phyloP scores from a whole-genome alignment of 306 rosid species.

The Styphnolobium japonicum region DNA sequence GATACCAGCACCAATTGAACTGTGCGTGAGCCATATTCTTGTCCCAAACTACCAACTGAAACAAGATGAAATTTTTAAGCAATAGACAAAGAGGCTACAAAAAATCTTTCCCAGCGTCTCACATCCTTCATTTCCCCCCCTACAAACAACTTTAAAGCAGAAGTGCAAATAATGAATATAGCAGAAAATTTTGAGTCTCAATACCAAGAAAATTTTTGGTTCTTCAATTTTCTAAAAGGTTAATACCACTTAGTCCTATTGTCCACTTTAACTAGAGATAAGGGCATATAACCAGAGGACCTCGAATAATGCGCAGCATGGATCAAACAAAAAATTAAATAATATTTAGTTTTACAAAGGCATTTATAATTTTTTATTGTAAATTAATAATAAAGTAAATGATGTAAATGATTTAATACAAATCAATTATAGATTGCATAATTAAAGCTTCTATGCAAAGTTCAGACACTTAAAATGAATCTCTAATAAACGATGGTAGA shows the following conservation, averaged over 20 bases:
- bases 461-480: not conserved
- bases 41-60: slow-evolving; percentile 79
- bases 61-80: slow-evolving; percentile 17
- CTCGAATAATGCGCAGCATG: not conserved
- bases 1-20: slow-evolving; percentile 95
- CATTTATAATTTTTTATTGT: not conserved
- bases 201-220: slow-evolving; percentile 12
- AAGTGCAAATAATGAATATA: not conserved
- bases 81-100: not conserved
- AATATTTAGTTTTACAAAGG: not conserved
- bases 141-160: not conserved
- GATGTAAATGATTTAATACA: not conserved
- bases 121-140: slow-evolving; percentile 19
- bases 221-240: not conserved
- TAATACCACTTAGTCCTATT: not conserved
- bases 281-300: not conserved
- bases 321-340: slow-evolving; percentile 5
- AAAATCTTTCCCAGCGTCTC: not conserved
- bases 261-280: not conserved
- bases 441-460: not conserved
- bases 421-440: not conserved
- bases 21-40: slow-evolving; percentile 90
- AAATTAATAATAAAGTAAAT: not conserved
- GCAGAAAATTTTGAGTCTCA: not conserved
- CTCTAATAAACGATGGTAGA: not conserved